Base-by-base conservation (phyloP, 2,329 filamentous ascomycete species). In the Fusarium sp. region DNA sequence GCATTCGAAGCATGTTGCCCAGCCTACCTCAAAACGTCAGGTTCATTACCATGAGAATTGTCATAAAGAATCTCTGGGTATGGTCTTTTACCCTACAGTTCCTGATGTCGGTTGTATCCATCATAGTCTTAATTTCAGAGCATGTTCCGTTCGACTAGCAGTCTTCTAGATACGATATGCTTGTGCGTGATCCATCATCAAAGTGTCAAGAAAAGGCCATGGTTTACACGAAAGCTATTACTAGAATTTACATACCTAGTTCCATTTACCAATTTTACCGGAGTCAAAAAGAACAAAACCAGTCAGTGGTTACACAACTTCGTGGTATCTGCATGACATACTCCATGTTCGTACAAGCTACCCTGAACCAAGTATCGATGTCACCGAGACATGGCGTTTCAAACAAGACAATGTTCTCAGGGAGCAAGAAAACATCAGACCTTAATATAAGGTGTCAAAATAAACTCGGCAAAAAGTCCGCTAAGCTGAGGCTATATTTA, bases 291-390 rank as follows among this genome's bases (percentile, higher is more conserved):
- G 20, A 36, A 12, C 8, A 50, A 33, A 33, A 8, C 12, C 18
- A 22, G 15, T 33, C 18, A 22, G 15, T 33, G 26, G n/a, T 16
- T 48, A 22, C 54, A 48, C 50, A 30, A 28, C 45, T 53, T 28
- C 33, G n/a, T 54, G 50, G 22, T 8, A n/a, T 36, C 30, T 28
- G 20, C 26, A 35, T 48, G 53, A 31, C 38, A 31, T 33, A 13
- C 10, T 45, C 3, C 35, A 30, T 56, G 6, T 59, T 33, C 16
- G 26, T 45, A 20, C 4, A 42, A 35, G 20, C 28, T 73, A 73
- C 71, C 71, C 71, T 73, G 12, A 24, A 71, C 47, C 22, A 57
- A 50, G 20, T 28, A 7, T 38, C 62, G 42, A 73, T 67, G 71
- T 65, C 71, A 74, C 67, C 51, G 36, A 71, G 30, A 54, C 44